Evolutionary conservation across 2,329 filamentous ascomycete genomes (phyloP).

Genomic region (Alternaria novae-zelandiae): DNA sequence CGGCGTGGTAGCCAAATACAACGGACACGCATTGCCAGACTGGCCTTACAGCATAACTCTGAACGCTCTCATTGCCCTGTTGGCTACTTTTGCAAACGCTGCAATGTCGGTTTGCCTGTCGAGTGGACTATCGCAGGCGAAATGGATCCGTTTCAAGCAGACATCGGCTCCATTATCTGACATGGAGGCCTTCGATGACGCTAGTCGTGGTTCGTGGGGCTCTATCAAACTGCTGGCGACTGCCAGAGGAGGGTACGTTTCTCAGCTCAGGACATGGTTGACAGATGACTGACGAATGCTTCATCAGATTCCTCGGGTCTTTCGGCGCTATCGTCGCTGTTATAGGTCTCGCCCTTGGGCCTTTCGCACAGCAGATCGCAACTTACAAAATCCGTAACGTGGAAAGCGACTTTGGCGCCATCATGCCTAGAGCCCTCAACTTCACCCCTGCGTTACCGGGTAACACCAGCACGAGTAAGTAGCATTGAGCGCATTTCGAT

Average conservation of each 20-base stretch:
- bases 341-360: slow-evolving; percentile 15
- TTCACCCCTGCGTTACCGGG: slow-evolving; percentile 12
- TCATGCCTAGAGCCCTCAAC: slow-evolving; percentile 16
- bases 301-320: slow-evolving; percentile 12
- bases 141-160: slow-evolving; percentile 19
- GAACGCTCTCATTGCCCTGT: slow-evolving; percentile 20
- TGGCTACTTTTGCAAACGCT: slow-evolving; percentile 19
- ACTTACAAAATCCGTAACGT: slow-evolving; percentile 18
- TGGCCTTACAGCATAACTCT: slow-evolving; percentile 21
- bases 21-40: slow-evolving; percentile 17
- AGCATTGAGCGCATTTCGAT: not conserved
- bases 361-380: slow-evolving; percentile 20
- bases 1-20: slow-evolving; percentile 15
- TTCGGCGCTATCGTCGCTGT: slow-evolving; percentile 19
- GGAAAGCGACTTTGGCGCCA: slow-evolving; percentile 15
- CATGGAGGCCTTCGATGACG: slow-evolving; percentile 19
- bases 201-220: slow-evolving; percentile 21
- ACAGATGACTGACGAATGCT: not conserved
- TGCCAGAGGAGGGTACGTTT: slow-evolving; percentile 14
- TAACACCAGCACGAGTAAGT: slow-evolving; percentile 20
- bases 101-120: slow-evolving; percentile 18
- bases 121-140: slow-evolving; percentile 19
- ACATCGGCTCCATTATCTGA: slow-evolving; percentile 12
- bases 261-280: not conserved
- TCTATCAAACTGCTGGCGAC: slow-evolving; percentile 12